Base-by-base conservation (phyloP, 352 stramenopile species). In the Thraustochytrium striatum region DNA sequence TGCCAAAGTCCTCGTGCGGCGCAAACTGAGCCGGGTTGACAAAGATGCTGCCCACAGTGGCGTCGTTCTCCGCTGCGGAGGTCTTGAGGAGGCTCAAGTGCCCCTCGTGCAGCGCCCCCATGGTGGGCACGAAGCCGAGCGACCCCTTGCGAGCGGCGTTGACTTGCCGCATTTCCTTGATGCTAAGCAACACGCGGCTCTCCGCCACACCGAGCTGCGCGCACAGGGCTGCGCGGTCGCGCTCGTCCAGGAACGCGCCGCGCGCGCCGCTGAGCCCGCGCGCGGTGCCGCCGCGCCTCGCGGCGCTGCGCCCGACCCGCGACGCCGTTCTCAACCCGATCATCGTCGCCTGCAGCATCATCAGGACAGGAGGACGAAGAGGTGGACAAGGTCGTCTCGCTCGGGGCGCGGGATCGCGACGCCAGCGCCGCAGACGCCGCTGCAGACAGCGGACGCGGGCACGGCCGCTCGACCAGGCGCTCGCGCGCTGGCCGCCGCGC, bases 11-110 rank as follows among this genome's bases (percentile, higher is more conserved):
- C 85, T 99, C 97, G 59, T 93, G 92, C 13, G 94, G 91, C 13
- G 91, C 94, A 87, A 99, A 99, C 85, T 99, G 96, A 39, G 93
- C 94, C 44, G 96, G 96, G 85, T 99, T 99, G 16, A 99, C 97
- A 85, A 99, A 99, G 47, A 99, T 92, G 44, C 92, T 98, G 28
- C 89, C 91, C 8, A 98, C 88, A 1, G 97, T 91, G 28, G 97
- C 84, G 85, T 98, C 94, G 83, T 96, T 98, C 58, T 95, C 83
- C 33, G 82, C 72, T 57, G 89, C 88, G 39, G 95, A 94, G 79
- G 93, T 62, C 79, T 38, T 85, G 44, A 97, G 89, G 32, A 98
- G 86, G 57, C 88, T 91, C 81, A 97, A 75, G 83, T 98, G 92
- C n/a, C 94, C 97, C 61, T 93, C 92, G 85, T 99, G 97, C 7